Percentiles rank a stretch among this genome's conserved stretches.
Conservation (phyloP, 2,329 filamentous ascomycete genomes). For the Alternaria triticina region DNA sequence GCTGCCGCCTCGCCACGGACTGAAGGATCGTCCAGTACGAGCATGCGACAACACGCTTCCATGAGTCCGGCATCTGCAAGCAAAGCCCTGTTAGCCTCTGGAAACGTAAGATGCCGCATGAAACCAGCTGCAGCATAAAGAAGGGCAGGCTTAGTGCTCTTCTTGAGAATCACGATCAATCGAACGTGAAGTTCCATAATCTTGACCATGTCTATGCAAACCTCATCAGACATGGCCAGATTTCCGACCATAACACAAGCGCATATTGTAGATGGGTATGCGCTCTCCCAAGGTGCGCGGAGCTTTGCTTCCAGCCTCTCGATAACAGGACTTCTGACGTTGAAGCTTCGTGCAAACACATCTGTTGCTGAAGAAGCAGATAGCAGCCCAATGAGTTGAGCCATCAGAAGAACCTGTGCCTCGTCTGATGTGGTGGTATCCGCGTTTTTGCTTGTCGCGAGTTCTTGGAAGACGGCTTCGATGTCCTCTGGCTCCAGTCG, state of each 20-base stretch:
- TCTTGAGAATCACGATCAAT: constrained; percentile 36
- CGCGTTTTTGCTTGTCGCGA: constrained; percentile 33
- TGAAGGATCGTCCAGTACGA: constrained; percentile 36
- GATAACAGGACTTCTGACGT: constrained; percentile 33
- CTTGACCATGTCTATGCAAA: constrained; percentile 45
- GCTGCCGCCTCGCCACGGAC: constrained; percentile 45
- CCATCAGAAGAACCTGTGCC: constrained; percentile 33
- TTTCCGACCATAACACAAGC: constrained; percentile 49
- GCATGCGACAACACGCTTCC: constrained; percentile 36
- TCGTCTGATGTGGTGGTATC: constrained; percentile 33
- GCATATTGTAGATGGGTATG: constrained; percentile 39
- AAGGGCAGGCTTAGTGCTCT: constrained; percentile 35
- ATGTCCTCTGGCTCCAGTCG: constrained; percentile 35
- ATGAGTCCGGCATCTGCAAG: constrained; percentile 43
- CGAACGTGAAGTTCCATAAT: constrained; percentile 39
- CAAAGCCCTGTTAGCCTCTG: constrained; percentile 36
- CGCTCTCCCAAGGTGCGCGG: constrained; percentile 15
- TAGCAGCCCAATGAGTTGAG: constrained; percentile 40
- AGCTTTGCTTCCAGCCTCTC: constrained; percentile 37
- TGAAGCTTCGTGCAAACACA: constrained; percentile 37
- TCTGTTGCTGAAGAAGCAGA: constrained; percentile 45
- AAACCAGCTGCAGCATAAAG: constrained; percentile 47
- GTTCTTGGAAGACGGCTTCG: constrained; percentile 35
- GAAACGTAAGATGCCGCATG: constrained; percentile 47
- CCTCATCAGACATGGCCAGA: constrained; percentile 44